Base-by-base conservation (phyloP, 2,329 filamentous ascomycete species). In the Sclerotiophoma versabilis region DNA sequence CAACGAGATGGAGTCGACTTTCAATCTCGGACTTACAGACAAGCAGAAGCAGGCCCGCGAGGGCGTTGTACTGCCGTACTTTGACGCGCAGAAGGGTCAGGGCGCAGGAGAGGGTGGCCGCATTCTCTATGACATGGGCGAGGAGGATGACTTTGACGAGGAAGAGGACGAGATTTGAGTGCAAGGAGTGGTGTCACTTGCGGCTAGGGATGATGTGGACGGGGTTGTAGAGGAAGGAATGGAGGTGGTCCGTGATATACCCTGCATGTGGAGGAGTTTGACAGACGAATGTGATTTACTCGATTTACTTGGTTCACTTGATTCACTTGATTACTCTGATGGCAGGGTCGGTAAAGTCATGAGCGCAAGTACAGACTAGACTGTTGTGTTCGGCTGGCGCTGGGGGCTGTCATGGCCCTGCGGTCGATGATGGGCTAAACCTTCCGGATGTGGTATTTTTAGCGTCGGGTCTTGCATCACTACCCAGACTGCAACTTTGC, bases 91-190 rank as follows among this genome's bases (percentile, higher is more conserved):
- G 81, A 91, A 87, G 47, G 88, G 87, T 2, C 75, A 80, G 53
- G 84, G 83, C 4, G 53, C 53, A 37, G 93, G 93, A 0, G 92
- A 96, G 67, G 93, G 95, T 4, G 95, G 95, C 0, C 84, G 93
- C 57, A 99, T 99, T 62, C 72, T 99, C 68, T 99, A 99, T 73
- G 93, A 98, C 65, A 96, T 98, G 90, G 93, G 93, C 1, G 85
- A 87, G 59, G 95, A 98, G 78, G 95, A 99, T 75, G 92, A 98
- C 73, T 98, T 97, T 77, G 93, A 96, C 65, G 93, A 96, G 54
- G 92, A 96, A 70, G 92, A 97, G 69, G 93, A 97, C 77, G 93
- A 97, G 77, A 92, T 93, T 62, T 93, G 57, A 69, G 38, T 2
- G 22, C 10, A 14, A 26, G 11, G n/a, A 23, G 17, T 10, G 12